Evolutionary conservation across 352 stramenopile genomes (phyloP).

Genomic region (Phytophthora cajani): DNA sequence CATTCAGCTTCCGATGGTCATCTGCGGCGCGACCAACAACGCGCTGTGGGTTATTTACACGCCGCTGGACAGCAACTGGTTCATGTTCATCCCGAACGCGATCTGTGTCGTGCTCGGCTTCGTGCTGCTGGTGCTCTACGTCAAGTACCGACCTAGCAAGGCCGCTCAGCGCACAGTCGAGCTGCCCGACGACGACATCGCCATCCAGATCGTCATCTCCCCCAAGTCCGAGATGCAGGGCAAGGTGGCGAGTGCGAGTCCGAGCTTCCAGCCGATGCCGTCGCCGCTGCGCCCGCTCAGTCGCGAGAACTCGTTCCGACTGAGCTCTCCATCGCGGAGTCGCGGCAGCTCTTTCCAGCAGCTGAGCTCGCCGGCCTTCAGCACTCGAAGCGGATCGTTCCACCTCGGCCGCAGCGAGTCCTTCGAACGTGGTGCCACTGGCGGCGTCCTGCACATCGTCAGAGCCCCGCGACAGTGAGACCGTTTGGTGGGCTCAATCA

Average conservation of each 20-base stretch:
- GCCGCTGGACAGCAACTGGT: constrained; percentile 49
- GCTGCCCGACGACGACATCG: constrained; percentile 27
- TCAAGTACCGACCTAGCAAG: constrained; percentile 48
- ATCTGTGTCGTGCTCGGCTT: constrained; percentile 47
- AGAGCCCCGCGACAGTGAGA: constrained; percentile 18
- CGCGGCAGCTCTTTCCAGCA: constrained; percentile 27
- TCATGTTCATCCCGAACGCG: constrained; percentile 59
- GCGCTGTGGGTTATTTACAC: constrained; percentile 57
- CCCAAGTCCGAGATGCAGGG: constrained; percentile 31
- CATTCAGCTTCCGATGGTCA: constrained; percentile 58
- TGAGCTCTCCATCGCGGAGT: constrained; percentile 23
- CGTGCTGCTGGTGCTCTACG: constrained; percentile 48
- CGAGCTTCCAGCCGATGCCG: constrained; percentile 32
- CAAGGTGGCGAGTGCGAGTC: constrained; percentile 25
- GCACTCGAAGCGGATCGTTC: constrained; percentile 17
- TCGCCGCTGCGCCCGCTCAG: constrained; percentile 32
- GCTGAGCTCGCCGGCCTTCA: constrained; percentile 18
- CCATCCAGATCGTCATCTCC: constrained; percentile 37
- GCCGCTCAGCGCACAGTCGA: constrained; percentile 15
- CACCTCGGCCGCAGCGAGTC: constrained; percentile 15
- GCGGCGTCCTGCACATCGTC: constrained; percentile 29
- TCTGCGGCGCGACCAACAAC: constrained; percentile 51
- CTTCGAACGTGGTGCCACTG: constrained; percentile 13
- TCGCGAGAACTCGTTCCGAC: constrained; percentile 33
- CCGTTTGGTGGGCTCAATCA: no score